A percentile compares a stretch with the other conserved stretches of the same genome.
phyloP scores from a whole-genome alignment of 2,329 filamentous ascomycete species.

The Hysterium pulicare region DNA sequence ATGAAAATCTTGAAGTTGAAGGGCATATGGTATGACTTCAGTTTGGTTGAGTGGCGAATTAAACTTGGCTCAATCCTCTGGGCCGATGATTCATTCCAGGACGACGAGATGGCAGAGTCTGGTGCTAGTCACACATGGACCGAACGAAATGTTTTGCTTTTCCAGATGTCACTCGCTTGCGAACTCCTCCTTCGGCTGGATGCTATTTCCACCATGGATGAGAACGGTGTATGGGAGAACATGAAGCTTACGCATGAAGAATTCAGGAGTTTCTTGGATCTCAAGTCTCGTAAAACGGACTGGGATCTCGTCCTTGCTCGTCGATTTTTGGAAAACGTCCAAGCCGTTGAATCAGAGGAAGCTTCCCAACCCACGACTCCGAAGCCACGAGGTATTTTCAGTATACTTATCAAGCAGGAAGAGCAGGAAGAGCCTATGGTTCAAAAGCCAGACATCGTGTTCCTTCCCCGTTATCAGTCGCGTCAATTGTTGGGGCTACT shows the following conservation, averaged over 20 bases:
- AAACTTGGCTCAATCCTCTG: conserved; percentile 69
- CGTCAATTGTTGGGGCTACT: conserved; percentile 50
- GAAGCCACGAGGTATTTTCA: conserved; percentile 26
- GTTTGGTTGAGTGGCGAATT: conserved; percentile 71
- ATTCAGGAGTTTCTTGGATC: conserved; percentile 43
- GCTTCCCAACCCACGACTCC: conserved; percentile 13
- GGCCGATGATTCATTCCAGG: conserved; percentile 31
- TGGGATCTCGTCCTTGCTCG: conserved; percentile 56
- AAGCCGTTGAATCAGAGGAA: conserved; percentile 29
- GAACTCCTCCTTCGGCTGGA: conserved; percentile 55
- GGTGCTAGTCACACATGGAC: conserved; percentile 23
- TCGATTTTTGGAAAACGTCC: conserved; percentile 52
- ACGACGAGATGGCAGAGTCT: conserved; percentile 16
- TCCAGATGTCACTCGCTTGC: conserved; percentile 54
- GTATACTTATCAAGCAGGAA: conserved; percentile 21
- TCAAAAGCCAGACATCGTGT: conserved; percentile 23
- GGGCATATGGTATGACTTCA: conserved; percentile 73
- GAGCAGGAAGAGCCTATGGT: conserved; percentile 11
- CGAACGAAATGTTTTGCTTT: conserved; percentile 52
- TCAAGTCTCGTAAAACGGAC: conserved; percentile 51
- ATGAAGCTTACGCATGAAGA: conserved; percentile 43
- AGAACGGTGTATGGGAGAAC: conserved; percentile 34
- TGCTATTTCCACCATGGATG: conserved; percentile 38
- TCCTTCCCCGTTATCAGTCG: conserved; percentile 32
- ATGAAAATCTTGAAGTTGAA: conserved; percentile 62